phyloP scores from a whole-genome alignment of 441 rosid genomes.

The Gossypium trilobum region DNA sequence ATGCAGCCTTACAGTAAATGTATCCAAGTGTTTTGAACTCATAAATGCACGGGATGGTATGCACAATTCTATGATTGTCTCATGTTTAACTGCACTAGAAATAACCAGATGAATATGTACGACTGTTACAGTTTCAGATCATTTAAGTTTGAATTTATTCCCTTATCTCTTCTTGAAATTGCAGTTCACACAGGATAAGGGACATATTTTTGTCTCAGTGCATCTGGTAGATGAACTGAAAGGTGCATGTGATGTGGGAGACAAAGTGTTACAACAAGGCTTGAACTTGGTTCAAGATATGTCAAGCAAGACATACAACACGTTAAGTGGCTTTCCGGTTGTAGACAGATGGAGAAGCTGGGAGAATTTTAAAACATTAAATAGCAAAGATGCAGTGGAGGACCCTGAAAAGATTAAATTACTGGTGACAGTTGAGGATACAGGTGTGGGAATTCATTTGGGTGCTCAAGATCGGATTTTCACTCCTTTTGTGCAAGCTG shows the following conservation, averaged over 20 bases:
- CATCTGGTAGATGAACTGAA: constrained; percentile 67
- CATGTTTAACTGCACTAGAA: not conserved
- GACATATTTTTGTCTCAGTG: constrained; percentile 84
- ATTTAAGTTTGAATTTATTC: not conserved
- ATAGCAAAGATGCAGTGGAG: constrained; percentile 20
- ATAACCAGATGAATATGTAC: not conserved
- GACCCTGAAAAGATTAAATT: constrained; percentile 41
- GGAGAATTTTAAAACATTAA: constrained; percentile 46
- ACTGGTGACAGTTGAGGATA: constrained; percentile 80
- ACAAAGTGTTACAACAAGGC: constrained; percentile 49
- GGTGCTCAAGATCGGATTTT: constrained; percentile 74
- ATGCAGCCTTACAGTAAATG: not conserved
- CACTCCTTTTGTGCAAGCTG: constrained; percentile 96
- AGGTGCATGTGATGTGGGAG: constrained; percentile 31
- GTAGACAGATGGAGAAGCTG: constrained; percentile 84
- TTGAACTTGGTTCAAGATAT: constrained; percentile 34
- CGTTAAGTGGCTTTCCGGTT: constrained; percentile 76
- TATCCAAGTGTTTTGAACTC: not conserved
- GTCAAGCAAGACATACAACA: constrained; percentile 28
- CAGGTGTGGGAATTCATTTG: constrained; percentile 79
- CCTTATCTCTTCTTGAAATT: constrained; percentile 11
- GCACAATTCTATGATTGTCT: not conserved
- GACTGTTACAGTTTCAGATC: not conserved
- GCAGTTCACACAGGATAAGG: constrained; percentile 78
- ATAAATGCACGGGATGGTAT: not conserved